Base-by-base conservation (phyloP, 441 rosid species). In the Adansonia gregorii region DNA sequence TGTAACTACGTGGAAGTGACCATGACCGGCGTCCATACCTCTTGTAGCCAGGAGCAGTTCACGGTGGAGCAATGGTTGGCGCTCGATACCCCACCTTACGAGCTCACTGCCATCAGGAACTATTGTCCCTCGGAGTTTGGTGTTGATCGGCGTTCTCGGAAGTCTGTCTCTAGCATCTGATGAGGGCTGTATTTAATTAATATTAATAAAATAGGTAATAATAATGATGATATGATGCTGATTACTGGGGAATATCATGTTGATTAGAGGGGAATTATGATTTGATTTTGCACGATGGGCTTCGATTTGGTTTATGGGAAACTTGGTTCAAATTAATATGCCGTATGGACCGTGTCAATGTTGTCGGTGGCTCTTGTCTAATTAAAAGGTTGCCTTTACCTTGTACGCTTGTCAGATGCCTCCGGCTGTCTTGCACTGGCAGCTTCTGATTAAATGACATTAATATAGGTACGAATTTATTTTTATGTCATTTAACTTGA, bases 31-130 rank as follows among this genome's bases (percentile, higher is more conserved):
- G 85, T 87, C 54, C 97, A 94, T 72, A 66, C 67, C 0, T 15
- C 74, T 0, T 94, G 98, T 59, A 11, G 83, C 0, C 88, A 84
- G 45, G 81, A 87, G 86, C 59, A 55, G 78, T 91, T 94, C 78
- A 80, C 78, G 60, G 78, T 94, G 51, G 98, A 94, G 85, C 97
- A 91, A 78, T 94, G 98, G 98, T 85, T 94, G 15, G 95, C 97
- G 2, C 39, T 3, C 0, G 97, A 93, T 55, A 59, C 85, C 4
- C 0, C 89, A 17, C 98, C 97, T 5, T 91, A 82, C 66, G 86
- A 88, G 74, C 87, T 93, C 64, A 86, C 87, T 1, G 89, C 89
- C 0, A 20, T 88, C 12, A 60, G 92, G 83, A 87, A 87, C 67
- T 27, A 73, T n/a, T 93, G 97, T 77, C 78, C 81, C 0, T 6